Conservation (phyloP, 495 filamentous ascomycete genomes). For the Hyaloscypha hepaticicola region DNA sequence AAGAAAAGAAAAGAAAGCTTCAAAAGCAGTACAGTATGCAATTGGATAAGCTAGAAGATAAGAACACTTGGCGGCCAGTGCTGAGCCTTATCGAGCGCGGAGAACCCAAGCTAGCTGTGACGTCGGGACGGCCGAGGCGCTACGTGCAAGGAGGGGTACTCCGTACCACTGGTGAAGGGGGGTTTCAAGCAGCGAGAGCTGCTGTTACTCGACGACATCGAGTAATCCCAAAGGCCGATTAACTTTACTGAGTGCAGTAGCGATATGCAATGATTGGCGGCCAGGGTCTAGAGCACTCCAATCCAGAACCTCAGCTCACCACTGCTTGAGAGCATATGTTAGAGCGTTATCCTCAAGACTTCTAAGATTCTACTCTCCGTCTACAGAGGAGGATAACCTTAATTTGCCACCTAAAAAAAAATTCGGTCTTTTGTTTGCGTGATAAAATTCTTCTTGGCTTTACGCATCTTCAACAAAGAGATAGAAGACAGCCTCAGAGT, state of each 20-base stretch:
- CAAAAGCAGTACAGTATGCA: neutral
- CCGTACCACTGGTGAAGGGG: neutral
- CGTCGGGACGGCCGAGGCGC: constrained; percentile 14
- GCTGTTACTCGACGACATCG: constrained; percentile 11
- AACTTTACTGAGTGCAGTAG: neutral
- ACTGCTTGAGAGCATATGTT: too few species aligned
- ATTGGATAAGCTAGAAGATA: constrained; percentile 8
- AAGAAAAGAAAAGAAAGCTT: neutral
- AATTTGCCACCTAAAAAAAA: too few species aligned
- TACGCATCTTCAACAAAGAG: too few species aligned
- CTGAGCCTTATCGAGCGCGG: constrained; percentile 15
- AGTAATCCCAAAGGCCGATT: neutral
- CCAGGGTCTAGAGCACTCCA: neutral
- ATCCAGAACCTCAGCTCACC: too few species aligned
- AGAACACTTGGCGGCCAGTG: constrained; percentile 6
- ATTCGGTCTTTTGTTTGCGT: too few species aligned
- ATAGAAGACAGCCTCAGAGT: too few species aligned
- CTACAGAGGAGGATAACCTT: too few species aligned
- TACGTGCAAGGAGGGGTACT: neutral
- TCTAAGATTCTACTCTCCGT: too few species aligned
- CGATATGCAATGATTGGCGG: neutral
- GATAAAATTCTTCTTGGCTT: too few species aligned
- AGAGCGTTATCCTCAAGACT: too few species aligned
- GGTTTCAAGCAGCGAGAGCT: neutral
- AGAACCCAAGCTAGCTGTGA: constrained; percentile 1